Evolutionary conservation across 2,329 filamentous ascomycete genomes (phyloP).

Genomic region (Ophioceras dolichostomum): DNA sequence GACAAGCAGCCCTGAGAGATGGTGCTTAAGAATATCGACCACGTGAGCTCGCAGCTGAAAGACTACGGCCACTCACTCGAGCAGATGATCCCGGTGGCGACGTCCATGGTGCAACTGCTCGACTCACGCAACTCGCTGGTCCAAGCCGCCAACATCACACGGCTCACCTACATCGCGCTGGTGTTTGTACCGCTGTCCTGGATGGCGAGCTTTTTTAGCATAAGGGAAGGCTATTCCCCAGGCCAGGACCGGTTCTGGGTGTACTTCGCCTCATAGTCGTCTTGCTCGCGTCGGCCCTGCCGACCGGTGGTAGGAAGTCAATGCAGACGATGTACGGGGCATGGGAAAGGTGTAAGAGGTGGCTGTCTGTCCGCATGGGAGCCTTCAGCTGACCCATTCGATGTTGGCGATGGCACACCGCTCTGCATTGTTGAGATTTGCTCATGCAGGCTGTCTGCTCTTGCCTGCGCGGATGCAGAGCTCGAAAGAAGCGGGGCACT

Average conservation of each 20-base stretch:
- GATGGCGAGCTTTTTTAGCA: constrained; percentile 7
- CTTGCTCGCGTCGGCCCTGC: neutral
- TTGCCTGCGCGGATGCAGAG: no score
- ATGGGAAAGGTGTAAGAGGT: neutral
- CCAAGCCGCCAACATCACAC: constrained; percentile 4
- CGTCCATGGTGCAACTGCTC: constrained; percentile 10
- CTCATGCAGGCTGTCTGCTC: no score
- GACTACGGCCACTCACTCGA: constrained; percentile 7
- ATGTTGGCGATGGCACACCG: no score
- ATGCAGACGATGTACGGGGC: neutral
- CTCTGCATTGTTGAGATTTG: no score
- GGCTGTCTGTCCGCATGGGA: neutral
- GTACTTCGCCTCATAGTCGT: constrained; percentile 2
- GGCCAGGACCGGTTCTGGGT: constrained; percentile 6
- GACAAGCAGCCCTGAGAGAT: constrained; percentile 3
- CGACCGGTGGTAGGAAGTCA: neutral
- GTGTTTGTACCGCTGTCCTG: constrained; percentile 8
- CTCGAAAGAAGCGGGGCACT: no score
- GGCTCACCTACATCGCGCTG: constrained; percentile 7
- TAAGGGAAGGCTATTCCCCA: constrained; percentile 5
- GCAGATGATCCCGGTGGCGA: constrained; percentile 8
- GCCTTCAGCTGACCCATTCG: neutral
- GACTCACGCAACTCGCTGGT: constrained; percentile 8
- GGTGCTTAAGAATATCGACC: constrained; percentile 5
- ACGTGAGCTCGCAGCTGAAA: constrained; percentile 5